Base-by-base conservation (phyloP, 345 rosid species). In the Acer campestre region DNA sequence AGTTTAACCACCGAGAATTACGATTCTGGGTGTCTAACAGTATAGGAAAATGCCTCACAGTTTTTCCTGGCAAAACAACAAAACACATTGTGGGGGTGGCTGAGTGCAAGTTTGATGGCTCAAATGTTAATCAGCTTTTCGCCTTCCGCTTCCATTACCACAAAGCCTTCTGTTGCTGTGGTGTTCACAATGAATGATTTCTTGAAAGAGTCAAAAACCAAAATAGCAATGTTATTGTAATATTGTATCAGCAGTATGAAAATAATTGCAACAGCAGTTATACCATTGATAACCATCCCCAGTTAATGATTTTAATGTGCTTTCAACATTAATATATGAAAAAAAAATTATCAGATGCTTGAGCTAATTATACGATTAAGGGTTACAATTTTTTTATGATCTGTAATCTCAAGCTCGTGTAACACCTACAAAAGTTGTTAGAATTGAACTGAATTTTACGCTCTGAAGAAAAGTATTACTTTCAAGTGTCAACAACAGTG, bases 131-230 rank as follows among this genome's bases (percentile, higher is more conserved):
- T 51, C 92, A 85, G 77, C 79, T 87, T 49, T 89, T 89, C 10
- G 90, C 87, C 25, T 84, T 87, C 56, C 80, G 86, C 18, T 89
- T 85, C 81, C 89, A 87, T 77, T 87, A 83, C 81, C 90, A 87
- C 65, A 78, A 81, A 42, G 46, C 46, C 10, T 42, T 42, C 46
- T 42, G 46, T 42, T 42, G 46, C 46, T 42, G 46, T 42, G 82
- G 84, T 42, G 81, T 89, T 46, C 81, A 75, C 75, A 87, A 86
- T 46, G 16, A 67, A 49, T 85, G 62, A 84, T 55, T n/a, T 13
- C 38, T 35, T 35, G 6, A 35, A 35, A 35, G 38, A 35, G 38
- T 35, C 6, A 35, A 35, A 35, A 35, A 35, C 38, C 38, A 35
- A 35, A 35, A 35, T 35, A 35, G 38, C 18, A 49, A 42, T 8